A percentile compares a stretch with the other conserved stretches of the same genome.
These are phyloP conservation scores for Chloromonas sp. DNA, from an alignment of 163 green algal species.

Conservation along the genomic window DNA sequence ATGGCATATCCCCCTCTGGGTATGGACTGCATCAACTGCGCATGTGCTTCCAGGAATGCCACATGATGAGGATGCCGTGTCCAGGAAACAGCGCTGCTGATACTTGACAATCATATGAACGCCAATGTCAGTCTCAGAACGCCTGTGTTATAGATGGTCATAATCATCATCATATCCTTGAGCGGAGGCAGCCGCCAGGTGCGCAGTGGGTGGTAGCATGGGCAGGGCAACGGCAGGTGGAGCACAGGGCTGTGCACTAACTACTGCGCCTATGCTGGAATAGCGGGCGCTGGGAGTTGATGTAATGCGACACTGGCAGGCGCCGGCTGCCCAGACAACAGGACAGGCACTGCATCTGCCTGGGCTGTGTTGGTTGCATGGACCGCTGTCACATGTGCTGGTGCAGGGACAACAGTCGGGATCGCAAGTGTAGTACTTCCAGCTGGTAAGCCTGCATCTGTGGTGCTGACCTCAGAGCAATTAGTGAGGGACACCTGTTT, in stretches of 20 bases:
- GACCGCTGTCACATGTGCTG: not conserved
- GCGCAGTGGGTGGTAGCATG: not conserved
- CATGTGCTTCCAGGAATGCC: too few species aligned
- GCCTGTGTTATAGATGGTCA: not conserved
- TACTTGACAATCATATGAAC: too few species aligned
- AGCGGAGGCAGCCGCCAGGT: not conserved
- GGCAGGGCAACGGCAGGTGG: not conserved
- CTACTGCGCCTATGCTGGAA: not conserved
- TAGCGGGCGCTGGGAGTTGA: not conserved
- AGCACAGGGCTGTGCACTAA: not conserved
- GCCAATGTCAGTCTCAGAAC: too few species aligned
- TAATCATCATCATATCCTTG: constrained; percentile 5
- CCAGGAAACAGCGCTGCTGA: too few species aligned
- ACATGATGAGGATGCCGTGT: too few species aligned
- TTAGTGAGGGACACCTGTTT: not conserved
- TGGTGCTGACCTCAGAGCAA: not conserved
- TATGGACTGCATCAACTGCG: too few species aligned
- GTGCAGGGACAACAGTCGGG: not conserved
- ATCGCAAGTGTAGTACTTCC: too few species aligned
- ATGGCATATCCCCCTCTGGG: too few species aligned
- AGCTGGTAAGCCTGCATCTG: not conserved
- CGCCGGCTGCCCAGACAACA: not conserved
- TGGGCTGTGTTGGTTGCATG: too few species aligned
- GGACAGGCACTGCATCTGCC: too few species aligned
- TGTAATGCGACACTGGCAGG: not conserved